Base-by-base conservation (phyloP, 2,329 filamentous ascomycete species). In the Alternaria burnsii region DNA sequence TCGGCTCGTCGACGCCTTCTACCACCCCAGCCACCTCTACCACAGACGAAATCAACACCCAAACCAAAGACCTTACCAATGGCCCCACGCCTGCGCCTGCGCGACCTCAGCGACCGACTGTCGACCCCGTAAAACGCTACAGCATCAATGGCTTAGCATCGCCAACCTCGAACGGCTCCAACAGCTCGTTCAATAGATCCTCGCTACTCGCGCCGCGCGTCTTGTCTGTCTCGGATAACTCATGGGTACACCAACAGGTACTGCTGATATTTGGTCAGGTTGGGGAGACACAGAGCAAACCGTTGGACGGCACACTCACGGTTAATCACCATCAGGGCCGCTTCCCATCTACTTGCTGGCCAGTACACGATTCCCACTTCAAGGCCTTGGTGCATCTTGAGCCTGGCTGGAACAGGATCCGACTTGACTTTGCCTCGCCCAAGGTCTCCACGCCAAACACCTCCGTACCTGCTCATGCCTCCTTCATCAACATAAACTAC, bases 171-270 rank as follows among this genome's bases (percentile, higher is more conserved):
- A 84, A 83, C 68, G 85, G 86, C 61, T 78, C 76, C 16, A 75
- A 78, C 52, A 65, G 65, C 85, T 73, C 83, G 80, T 56, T 85
- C 82, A 64, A 80, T 86, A 63, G 90, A 8, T 86, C 89, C 18
- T 97, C 93, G 55, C 88, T 90, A 43, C 94, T 92, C 79, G 91
- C 93, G 30, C 94, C 94, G 24, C 88, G 88, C 69, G 87, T 97
- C 40, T 82, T 89, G 43, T 97, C 94, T 34, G 83, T 97, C 40
- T 84, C 87, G 10, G 92, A 97, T 66, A 91, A 91, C 68, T 89
- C 92, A 59, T 97, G 93, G 91, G 93, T 96, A 86, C 92, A 97
- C 74, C 93, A 97, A 82, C 97, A 97, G 76, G 87, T 96, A 9
- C 84, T 97, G 20, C 85, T 95, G 24, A 84, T 97, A 47, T 88